Base-by-base conservation (phyloP, 495 filamentous ascomycete genomes). In the Oleoguttula mirabilis region DNA sequence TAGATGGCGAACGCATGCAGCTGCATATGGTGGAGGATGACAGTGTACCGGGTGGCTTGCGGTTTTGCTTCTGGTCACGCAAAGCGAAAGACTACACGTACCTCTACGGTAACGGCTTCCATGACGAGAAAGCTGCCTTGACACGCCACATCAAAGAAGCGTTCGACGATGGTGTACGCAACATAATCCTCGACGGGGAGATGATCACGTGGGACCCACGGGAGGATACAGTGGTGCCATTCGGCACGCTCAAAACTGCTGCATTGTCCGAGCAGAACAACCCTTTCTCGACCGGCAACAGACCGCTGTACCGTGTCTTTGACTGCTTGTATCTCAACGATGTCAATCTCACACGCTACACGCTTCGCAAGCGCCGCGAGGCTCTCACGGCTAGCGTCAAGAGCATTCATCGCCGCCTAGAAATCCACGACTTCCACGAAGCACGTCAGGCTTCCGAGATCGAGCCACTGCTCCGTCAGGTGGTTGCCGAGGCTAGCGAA, bases 161-260 rank as follows among this genome's bases (percentile, higher is more conserved):
- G 3, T 98, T 98, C 55, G 65, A 76, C 12, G 67, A 77, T 4
- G 75, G 77, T 0, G 88, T 96, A 7, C 65, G 77, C 32, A 84
- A 86, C 55, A 70, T 95, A 52, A 93, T 98, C 22, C 67, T 98
- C 2, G 90, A 98, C 52, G 90, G 90, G 8, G 90, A 98, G 60
- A 98, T 98, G 90, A 84, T 98, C 39, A 94, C 87, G 7, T 98
- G 92, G 92, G 86, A 96, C 58, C 78, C 85, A n/a, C 77, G 82
- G 36, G 65, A 83, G 37, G 79, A 94, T 60, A 76, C 77, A 38
- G 82, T 87, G 30, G 79, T 94, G 27, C 78, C 80, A 2, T 98
- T 98, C 54, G 90, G 90, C 4, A 93, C 84, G 0, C 68, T 98
- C 21, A 98, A 98, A 60, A 88, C 85, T 7, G 90, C 88, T 7